Evolutionary conservation across 1,139 yeast species (phyloP).

Genomic region (Saccharomyces hybrid): DNA sequence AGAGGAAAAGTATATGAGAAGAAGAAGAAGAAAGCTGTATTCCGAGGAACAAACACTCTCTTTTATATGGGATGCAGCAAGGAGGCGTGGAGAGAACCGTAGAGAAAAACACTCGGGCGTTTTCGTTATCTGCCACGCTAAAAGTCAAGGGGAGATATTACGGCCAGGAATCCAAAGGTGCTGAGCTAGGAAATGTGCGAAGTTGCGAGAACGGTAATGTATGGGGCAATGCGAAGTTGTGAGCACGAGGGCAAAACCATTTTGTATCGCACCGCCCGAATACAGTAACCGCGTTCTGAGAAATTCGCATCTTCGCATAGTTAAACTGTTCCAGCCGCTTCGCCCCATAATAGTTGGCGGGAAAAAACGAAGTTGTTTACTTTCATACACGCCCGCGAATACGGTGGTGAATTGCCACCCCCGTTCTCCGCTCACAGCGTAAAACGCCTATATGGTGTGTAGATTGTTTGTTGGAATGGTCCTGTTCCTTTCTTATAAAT

Average conservation of each 20-base stretch:
- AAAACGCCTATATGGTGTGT: not conserved
- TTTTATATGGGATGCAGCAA: not conserved
- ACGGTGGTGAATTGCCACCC: conserved; percentile 1
- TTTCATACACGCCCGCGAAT: not conserved
- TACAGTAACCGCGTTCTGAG: not conserved
- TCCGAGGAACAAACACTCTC: not conserved
- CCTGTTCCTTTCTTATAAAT: not conserved
- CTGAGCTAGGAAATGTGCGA: not conserved
- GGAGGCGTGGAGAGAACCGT: not conserved
- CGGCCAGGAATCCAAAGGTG: not conserved
- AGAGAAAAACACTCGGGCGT: not conserved
- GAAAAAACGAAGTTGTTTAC: not conserved
- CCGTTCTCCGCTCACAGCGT: not conserved
- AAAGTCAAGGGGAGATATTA: not conserved
- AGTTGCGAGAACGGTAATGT: not conserved
- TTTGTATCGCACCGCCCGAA: not conserved
- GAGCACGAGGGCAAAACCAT: not conserved
- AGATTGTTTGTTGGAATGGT: not conserved
- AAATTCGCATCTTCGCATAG: not conserved
- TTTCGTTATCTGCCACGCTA: not conserved
- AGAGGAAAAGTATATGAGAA: not conserved
- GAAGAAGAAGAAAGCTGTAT: not conserved
- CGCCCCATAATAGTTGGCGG: not conserved
- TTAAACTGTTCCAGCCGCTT: not conserved
- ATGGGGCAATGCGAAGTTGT: not conserved